These are phyloP conservation scores for Neurospora sp. DNA, from an alignment of 495 filamentous ascomycete species.

Conservation along the genomic window DNA sequence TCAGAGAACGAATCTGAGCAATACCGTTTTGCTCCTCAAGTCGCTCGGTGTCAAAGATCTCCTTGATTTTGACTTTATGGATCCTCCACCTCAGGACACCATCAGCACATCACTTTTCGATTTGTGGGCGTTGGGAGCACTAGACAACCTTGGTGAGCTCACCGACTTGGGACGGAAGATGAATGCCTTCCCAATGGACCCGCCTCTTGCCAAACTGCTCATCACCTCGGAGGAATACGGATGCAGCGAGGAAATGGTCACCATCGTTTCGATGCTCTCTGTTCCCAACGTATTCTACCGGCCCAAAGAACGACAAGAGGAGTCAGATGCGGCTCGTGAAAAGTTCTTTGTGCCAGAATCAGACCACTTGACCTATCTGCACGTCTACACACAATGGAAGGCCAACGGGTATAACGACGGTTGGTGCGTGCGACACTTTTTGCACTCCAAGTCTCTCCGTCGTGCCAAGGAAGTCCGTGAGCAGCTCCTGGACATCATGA, in stretches of 20 bases:
- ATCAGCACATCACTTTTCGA: constrained; percentile 97
- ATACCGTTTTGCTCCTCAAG: constrained; percentile 90
- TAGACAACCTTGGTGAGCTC: constrained; percentile 88
- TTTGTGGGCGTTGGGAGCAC: constrained; percentile 89
- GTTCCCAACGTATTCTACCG: constrained; percentile 96
- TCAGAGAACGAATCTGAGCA: constrained; percentile 89
- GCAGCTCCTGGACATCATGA: constrained; percentile 92
- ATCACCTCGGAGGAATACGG: constrained; percentile 79
- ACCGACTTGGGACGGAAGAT: constrained; percentile 82
- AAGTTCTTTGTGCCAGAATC: constrained; percentile 98
- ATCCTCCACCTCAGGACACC: constrained; percentile 94
- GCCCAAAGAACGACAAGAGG: constrained; percentile 92
- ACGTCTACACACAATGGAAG: constrained; percentile 95
- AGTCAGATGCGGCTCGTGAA: constrained; percentile 92
- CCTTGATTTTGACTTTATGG: constrained; percentile 98
- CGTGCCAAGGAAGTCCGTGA: constrained; percentile 88
- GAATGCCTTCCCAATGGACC: constrained; percentile 97
- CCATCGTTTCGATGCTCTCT: constrained; percentile 95
- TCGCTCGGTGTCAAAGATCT: constrained; percentile 90
- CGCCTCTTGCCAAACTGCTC: constrained; percentile 83
- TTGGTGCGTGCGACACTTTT: constrained; percentile 88
- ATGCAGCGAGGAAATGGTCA: constrained; percentile 96
- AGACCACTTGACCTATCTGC: constrained; percentile 89
- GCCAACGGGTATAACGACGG: constrained; percentile 79
- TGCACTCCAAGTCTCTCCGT: constrained; percentile 84